These are phyloP conservation scores for Tanacetum coccineum DNA, from an alignment of 129 eudicot species.

Conservation along the genomic window DNA sequence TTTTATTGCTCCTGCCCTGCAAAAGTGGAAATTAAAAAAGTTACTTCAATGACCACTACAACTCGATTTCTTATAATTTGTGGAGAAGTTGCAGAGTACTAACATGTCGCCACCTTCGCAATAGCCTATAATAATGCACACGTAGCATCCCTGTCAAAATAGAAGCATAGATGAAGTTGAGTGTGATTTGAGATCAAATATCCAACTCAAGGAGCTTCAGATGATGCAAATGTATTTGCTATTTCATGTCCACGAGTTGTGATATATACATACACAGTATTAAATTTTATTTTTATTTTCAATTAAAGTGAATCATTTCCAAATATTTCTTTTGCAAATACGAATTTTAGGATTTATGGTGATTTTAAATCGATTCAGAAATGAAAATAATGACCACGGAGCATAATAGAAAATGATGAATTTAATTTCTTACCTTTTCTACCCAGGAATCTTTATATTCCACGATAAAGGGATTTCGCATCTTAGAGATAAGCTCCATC, in stretches of 20 bases:
- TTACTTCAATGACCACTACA: slow-evolving; percentile 16
- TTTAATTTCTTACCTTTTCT: slow-evolving; percentile 60
- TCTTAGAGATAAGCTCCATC: slow-evolving; percentile 93
- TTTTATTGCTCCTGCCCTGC: slow-evolving; percentile 91
- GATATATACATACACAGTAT: not conserved
- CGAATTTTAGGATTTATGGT: not conserved
- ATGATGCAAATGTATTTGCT: too few species aligned
- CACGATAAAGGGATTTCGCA: slow-evolving; percentile 92
- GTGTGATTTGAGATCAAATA: not conserved
- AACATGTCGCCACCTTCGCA: slow-evolving; percentile 99
- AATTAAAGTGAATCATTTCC: not conserved
- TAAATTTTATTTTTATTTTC: not conserved
- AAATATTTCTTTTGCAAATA: not conserved
- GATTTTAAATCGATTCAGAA: not conserved
- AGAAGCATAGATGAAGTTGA: not conserved
- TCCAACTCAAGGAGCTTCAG: too few species aligned
- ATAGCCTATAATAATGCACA: slow-evolving; percentile 94
- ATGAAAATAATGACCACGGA: slow-evolving; percentile 13
- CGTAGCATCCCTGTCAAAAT: slow-evolving; percentile 88
- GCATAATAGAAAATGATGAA: slow-evolving; percentile 16
- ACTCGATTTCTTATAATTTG: slow-evolving; percentile 7
- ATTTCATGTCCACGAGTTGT: too few species aligned
- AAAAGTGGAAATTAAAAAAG: slow-evolving; percentile 16
- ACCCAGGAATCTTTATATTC: slow-evolving; percentile 99
- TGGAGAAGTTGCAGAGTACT: slow-evolving; percentile 35